A percentile compares a stretch with the other conserved stretches of the same genome.
Evolutionary conservation across 805 yeast genomes (phyloP).

Genomic region (Lachancea sp.): DNA sequence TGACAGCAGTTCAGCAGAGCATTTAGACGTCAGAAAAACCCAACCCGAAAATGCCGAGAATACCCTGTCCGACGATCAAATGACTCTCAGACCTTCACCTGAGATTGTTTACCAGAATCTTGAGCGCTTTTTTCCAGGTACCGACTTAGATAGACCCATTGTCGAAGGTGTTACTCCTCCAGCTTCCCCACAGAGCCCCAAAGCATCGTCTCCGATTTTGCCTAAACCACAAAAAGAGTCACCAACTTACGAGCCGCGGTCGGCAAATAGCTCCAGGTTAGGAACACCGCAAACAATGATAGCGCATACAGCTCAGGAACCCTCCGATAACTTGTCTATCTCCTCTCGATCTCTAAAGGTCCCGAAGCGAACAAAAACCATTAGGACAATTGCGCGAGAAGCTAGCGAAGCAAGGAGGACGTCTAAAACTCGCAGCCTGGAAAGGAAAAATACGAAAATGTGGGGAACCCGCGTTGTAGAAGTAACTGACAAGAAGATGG

Average conservation of each 20-base stretch:
- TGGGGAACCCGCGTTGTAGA: constrained; percentile 96
- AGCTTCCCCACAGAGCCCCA: constrained; percentile 35
- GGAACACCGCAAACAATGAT: constrained; percentile 30
- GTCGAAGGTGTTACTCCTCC: constrained; percentile 66
- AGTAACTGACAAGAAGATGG: constrained; percentile 67
- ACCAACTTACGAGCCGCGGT: constrained; percentile 19
- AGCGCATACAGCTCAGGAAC: constrained; percentile 12
- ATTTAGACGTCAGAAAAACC: neutral
- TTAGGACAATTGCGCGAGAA: constrained; percentile 88
- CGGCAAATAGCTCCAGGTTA: constrained; percentile 16
- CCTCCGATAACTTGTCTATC: constrained; percentile 7
- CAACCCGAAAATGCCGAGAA: neutral
- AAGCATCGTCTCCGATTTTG: neutral
- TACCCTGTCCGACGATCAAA: constrained; percentile 25
- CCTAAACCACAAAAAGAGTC: neutral
- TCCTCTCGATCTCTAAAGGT: constrained; percentile 7
- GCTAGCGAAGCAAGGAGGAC: constrained; percentile 59
- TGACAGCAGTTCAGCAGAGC: neutral
- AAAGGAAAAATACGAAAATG: constrained; percentile 84
- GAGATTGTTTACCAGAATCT: constrained; percentile 89
- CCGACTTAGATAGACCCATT: constrained; percentile 88
- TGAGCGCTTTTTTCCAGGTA: constrained; percentile 85
- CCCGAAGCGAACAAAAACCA: constrained; percentile 77
- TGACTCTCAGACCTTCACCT: constrained; percentile 89
- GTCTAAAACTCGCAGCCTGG: constrained; percentile 33